Conservation (phyloP, 2,329 filamentous ascomycete genomes). For the Paraphoma sp. region DNA sequence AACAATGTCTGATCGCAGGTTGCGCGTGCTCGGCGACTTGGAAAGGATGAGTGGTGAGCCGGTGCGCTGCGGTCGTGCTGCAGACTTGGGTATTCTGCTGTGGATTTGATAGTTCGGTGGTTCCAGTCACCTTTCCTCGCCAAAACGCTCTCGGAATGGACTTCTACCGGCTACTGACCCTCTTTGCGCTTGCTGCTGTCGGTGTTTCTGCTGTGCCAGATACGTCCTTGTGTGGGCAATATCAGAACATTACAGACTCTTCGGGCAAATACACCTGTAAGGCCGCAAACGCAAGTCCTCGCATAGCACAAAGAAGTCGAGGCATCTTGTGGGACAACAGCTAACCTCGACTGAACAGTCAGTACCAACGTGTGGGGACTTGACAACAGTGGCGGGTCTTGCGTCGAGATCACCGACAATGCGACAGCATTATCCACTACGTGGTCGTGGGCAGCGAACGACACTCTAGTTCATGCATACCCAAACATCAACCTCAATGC, state of each 20-base stretch:
- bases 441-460: constrained; percentile 5
- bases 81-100: background rate
- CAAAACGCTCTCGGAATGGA: background rate
- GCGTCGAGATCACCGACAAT: constrained; percentile 1
- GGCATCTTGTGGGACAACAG: background rate
- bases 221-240: constrained; percentile 2
- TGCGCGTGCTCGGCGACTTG: background rate
- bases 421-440: constrained; percentile 1
- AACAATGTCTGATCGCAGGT: background rate
- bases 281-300: background rate
- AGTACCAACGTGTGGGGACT: constrained; percentile 6
- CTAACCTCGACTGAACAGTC: background rate
- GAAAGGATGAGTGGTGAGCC: background rate
- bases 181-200: background rate
- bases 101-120: background rate
- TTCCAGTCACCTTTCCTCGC: background rate
- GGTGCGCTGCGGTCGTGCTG: too few species aligned
- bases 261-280: constrained; percentile 2
- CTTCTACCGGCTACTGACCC: background rate
- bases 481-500: constrained; percentile 7
- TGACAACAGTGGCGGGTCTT: constrained; percentile 3
- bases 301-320: background rate
- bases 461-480: constrained; percentile 6
- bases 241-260: constrained; percentile 2
- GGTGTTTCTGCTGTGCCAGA: background rate